These are phyloP conservation scores for Imleria badia DNA, from an alignment of 768 basidiomycete genomes.

Conservation along the genomic window DNA sequence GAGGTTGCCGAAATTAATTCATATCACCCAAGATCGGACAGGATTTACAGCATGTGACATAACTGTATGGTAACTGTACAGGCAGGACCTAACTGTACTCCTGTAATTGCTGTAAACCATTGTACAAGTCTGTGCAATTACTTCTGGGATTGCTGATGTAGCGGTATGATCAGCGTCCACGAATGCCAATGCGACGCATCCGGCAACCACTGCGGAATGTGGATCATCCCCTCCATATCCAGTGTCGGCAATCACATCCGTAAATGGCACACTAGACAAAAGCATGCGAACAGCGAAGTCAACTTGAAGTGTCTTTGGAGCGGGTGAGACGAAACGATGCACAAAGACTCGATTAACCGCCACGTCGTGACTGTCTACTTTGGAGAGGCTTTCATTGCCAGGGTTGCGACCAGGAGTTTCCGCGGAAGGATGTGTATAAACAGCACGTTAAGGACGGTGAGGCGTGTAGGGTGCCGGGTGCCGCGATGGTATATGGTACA, in stretches of 20 bases:
- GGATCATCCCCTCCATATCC: slow-evolving; percentile 4
- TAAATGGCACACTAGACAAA: neutral
- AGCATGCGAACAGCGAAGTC: neutral
- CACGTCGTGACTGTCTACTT: slow-evolving; percentile 7
- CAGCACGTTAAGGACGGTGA: neutral
- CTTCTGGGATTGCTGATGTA: no score
- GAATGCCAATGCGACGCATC: slow-evolving; percentile 5
- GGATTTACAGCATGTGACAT: no score
- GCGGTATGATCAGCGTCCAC: neutral
- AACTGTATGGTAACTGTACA: no score
- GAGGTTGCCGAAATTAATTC: no score
- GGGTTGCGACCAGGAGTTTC: neutral
- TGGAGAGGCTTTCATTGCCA: neutral
- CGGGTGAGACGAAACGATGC: neutral
- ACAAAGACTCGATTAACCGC: neutral
- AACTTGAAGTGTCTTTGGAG: slow-evolving; percentile 6
- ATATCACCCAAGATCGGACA: no score
- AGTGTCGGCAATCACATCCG: slow-evolving; percentile 1
- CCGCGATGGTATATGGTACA: neutral
- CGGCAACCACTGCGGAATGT: slow-evolving; percentile 1
- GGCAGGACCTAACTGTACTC: no score
- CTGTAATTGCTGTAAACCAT: no score
- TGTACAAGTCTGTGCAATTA: no score
- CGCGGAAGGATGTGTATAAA: slow-evolving; percentile 4
- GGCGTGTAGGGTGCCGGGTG: neutral